Percentiles rank a stretch among this genome's conserved stretches.
Evolutionary conservation across 352 stramenopile species (phyloP).

Genomic region (Pythium aquatile): DNA sequence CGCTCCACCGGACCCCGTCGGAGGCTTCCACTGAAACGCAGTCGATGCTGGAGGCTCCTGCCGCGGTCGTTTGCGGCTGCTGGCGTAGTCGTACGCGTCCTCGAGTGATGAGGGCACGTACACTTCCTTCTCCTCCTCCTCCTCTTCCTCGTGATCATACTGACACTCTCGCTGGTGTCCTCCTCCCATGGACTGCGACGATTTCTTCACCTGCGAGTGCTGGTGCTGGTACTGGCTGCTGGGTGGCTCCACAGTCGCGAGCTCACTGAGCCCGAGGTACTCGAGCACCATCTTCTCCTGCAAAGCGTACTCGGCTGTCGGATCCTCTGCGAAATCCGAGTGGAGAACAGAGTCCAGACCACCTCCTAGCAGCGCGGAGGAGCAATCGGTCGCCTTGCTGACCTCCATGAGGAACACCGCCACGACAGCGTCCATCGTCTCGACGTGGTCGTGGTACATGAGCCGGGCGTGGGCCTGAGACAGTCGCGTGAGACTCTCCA

Average conservation of each 20-base stretch:
- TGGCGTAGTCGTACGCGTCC: background rate
- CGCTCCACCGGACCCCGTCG: background rate
- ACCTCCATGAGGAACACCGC: slow-evolving; percentile 80
- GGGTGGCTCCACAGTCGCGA: slow-evolving; percentile 33
- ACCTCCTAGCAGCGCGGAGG: slow-evolving; percentile 50
- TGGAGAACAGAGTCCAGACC: slow-evolving; percentile 65
- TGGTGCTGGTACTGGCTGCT: slow-evolving; percentile 8
- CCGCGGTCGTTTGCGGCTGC: background rate
- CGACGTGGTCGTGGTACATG: slow-evolving; percentile 68
- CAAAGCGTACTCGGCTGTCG: slow-evolving; percentile 54
- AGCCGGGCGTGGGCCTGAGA: slow-evolving; percentile 90
- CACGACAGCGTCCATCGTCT: slow-evolving; percentile 73
- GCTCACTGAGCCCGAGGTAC: slow-evolving; percentile 54
- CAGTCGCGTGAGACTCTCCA: slow-evolving; percentile 94
- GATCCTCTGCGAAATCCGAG: slow-evolving; percentile 63
- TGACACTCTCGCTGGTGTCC: background rate
- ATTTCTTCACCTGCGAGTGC: background rate
- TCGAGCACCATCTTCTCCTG: slow-evolving; percentile 75
- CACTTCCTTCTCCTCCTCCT: slow-evolving; percentile 7
- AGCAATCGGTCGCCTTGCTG: slow-evolving; percentile 64
- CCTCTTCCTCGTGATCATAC: slow-evolving; percentile 1
- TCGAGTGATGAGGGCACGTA: slow-evolving; percentile 6
- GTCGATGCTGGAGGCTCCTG: background rate
- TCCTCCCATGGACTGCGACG: background rate
- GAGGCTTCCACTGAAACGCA: slow-evolving; percentile 7